A percentile compares a stretch with the other conserved stretches of the same genome.
phyloP scores from a whole-genome alignment of 148 eudicot species.

The Amaranthus hypochondriacus region DNA sequence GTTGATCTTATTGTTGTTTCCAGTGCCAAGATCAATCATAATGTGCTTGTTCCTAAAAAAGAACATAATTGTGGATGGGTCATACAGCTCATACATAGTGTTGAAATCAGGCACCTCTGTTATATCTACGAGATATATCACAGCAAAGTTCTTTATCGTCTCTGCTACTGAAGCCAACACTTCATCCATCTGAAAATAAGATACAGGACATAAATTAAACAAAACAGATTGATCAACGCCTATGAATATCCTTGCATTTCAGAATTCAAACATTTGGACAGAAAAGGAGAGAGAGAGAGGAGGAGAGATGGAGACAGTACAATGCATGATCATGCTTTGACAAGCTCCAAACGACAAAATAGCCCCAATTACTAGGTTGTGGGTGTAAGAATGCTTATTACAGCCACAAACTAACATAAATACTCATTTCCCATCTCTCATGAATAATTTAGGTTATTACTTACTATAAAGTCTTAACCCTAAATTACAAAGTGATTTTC shows the following conservation, averaged over 20 bases:
- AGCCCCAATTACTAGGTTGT: too few species aligned
- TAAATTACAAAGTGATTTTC: too few species aligned
- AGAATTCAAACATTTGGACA: neutral
- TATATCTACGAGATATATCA: constrained; percentile 37
- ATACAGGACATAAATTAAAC: neutral
- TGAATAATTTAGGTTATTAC: too few species aligned
- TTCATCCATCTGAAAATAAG: constrained; percentile 36
- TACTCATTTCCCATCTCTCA: too few species aligned
- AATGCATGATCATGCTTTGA: too few species aligned
- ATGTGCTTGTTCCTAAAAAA: constrained; percentile 41
- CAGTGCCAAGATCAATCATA: constrained; percentile 39
- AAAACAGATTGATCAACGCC: neutral
- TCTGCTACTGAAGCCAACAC: constrained; percentile 36
- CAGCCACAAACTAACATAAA: too few species aligned
- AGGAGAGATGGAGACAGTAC: too few species aligned
- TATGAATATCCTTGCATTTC: neutral
- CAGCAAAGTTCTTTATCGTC: constrained; percentile 34
- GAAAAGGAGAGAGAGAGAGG: too few species aligned
- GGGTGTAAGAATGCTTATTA: too few species aligned
- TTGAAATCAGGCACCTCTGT: constrained; percentile 39
- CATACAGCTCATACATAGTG: constrained; percentile 40
- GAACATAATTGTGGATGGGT: constrained; percentile 36
- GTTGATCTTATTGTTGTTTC: constrained; percentile 39
- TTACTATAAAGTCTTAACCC: too few species aligned
- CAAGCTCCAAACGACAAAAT: too few species aligned